Conservation (phyloP, 495 filamentous ascomycete species). For the Hypoxylon perforatum region DNA sequence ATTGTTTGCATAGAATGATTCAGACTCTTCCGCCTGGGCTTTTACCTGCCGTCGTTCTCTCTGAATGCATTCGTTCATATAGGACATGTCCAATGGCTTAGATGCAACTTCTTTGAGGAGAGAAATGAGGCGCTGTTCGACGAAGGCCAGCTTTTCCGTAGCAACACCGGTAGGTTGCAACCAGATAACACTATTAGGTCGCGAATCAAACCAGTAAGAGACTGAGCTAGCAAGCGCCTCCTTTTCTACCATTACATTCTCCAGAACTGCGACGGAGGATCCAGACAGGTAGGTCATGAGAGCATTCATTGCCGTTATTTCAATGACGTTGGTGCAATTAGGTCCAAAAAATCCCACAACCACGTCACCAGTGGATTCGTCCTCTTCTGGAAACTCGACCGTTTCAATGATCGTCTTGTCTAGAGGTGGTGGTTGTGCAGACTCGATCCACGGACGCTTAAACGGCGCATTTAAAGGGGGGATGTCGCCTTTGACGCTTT, state of each 20-base stretch:
- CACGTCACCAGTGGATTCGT: slow-evolving; percentile 91
- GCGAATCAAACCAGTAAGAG: slow-evolving; percentile 75
- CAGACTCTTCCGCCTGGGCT: slow-evolving; percentile 79
- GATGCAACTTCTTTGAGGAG: slow-evolving; percentile 81
- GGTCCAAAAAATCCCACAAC: slow-evolving; percentile 87
- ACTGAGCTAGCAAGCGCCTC: slow-evolving; percentile 90
- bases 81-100: slow-evolving; percentile 86
- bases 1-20: slow-evolving; percentile 77
- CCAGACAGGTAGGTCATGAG: slow-evolving; percentile 86
- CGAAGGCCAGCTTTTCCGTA: slow-evolving; percentile 82
- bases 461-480: slow-evolving; percentile 79
- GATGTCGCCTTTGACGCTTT: slow-evolving; percentile 82
- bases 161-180: slow-evolving; percentile 86
- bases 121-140: slow-evolving; percentile 86
- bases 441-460: slow-evolving; percentile 89
- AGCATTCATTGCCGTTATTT: slow-evolving; percentile 76
- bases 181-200: slow-evolving; percentile 84
- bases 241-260: slow-evolving; percentile 92
- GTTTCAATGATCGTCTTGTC: slow-evolving; percentile 75
- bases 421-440: slow-evolving; percentile 76
- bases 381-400: slow-evolving; percentile 95
- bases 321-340: slow-evolving; percentile 70
- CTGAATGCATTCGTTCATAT: slow-evolving; percentile 85
- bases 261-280: slow-evolving; percentile 90
- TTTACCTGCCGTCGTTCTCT: slow-evolving; percentile 82